Evolutionary conservation across 495 filamentous ascomycete species (phyloP).

Genomic region (Trichodelitschia bisporula): DNA sequence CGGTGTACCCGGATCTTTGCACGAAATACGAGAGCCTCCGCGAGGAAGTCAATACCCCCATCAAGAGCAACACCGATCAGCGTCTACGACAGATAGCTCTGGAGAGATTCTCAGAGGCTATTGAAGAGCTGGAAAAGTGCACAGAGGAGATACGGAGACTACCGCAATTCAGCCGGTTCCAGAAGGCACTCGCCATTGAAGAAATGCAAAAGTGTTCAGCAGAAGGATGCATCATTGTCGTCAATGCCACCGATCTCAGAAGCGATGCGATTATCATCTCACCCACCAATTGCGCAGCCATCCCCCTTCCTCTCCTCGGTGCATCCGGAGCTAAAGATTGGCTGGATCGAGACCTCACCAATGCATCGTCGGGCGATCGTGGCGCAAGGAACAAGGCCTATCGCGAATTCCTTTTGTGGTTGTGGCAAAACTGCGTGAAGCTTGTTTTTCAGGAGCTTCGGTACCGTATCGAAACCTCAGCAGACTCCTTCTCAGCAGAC

Average conservation of each 20-base stretch:
- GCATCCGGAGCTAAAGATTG: constrained; percentile 1
- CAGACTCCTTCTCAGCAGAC: neutral
- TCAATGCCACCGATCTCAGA: constrained; percentile 3
- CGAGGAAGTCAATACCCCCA: neutral
- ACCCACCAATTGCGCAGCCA: neutral
- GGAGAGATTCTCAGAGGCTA: too few relatives aligned
- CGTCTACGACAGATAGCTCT: too few relatives aligned
- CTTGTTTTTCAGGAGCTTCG: constrained; percentile 1
- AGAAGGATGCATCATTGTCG: constrained; percentile 3
- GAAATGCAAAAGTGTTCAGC: constrained; percentile 2
- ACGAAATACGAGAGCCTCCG: constrained; percentile 5
- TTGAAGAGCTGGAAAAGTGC: neutral
- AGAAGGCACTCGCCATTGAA: neutral
- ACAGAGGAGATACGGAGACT: neutral
- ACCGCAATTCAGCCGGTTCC: too few relatives aligned
- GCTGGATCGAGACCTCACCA: too few relatives aligned
- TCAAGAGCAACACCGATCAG: neutral
- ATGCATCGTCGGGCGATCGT: neutral
- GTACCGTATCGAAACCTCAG: neutral
- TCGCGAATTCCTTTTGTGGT: constrained; percentile 2
- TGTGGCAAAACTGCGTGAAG: constrained; percentile 3
- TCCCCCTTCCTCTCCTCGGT: constrained; percentile 2
- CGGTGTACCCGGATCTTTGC: constrained; percentile 3
- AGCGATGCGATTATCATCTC: constrained; percentile 5
- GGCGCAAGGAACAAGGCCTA: constrained; percentile 1